These are phyloP conservation scores for Coemansia sp. DNA, from an alignment of 192 early-diverging fungal genomes.

Conservation along the genomic window DNA sequence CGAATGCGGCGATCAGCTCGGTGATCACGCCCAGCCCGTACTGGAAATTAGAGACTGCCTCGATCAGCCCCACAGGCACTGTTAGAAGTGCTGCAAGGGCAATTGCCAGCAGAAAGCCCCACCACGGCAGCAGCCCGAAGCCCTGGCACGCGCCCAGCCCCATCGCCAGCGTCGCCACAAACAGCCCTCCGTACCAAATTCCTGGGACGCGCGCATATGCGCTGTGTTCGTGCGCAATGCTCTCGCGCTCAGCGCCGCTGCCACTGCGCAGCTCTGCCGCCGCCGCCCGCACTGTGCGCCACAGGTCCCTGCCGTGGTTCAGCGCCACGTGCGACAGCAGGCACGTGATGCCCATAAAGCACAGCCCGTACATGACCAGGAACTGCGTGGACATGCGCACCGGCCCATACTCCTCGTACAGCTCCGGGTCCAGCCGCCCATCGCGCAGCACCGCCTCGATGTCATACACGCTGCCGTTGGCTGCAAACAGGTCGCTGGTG, in stretches of 20 bases:
- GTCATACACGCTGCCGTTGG: conserved; percentile 55
- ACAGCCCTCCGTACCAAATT: conserved; percentile 60
- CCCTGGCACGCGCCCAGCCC: conserved; percentile 30
- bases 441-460: conserved; percentile 55
- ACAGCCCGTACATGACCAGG: conserved; percentile 64
- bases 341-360: conserved; percentile 64
- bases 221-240: conserved; percentile 13
- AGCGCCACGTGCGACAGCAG: conserved; percentile 62
- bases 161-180: conserved; percentile 30
- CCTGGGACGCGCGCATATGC: conserved; percentile 57
- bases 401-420: conserved; percentile 59
- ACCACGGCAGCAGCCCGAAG: conserved; percentile 57
- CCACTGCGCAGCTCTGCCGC: conserved; percentile 15
- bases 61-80: conserved; percentile 75
- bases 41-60: conserved; percentile 69
- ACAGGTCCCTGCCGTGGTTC: conserved; percentile 64
- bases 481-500: conserved; percentile 57
- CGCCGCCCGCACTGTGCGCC: conserved; percentile 49
- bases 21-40: conserved; percentile 76
- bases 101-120: conserved; percentile 64
- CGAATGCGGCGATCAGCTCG: conserved; percentile 74
- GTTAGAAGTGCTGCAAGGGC: conserved; percentile 58
- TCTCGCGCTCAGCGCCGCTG: conserved; percentile 55
- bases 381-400: conserved; percentile 65
- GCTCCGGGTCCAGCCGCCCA: conserved; percentile 52